Percentiles rank a stretch among this genome's conserved stretches.
These are phyloP conservation scores for Aspergillus persii DNA, from an alignment of 2,329 filamentous ascomycete species.

Conservation along the genomic window DNA sequence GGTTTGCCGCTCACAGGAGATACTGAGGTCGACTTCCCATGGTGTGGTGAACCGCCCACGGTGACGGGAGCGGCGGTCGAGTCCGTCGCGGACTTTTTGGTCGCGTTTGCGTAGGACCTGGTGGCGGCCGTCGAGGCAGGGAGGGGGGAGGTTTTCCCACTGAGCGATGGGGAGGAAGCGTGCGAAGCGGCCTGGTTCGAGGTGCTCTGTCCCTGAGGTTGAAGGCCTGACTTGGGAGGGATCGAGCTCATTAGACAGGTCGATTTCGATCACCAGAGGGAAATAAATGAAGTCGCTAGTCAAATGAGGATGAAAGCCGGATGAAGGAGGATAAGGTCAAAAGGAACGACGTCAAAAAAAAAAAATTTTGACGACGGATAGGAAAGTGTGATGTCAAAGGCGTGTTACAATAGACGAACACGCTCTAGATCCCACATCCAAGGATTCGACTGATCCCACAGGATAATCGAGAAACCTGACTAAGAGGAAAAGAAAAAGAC, in stretches of 20 bases:
- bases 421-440: constrained; percentile 23
- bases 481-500: constrained; percentile 14
- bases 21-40: constrained; percentile 63
- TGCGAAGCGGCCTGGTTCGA: constrained; percentile 48
- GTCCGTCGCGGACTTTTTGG: constrained; percentile 58
- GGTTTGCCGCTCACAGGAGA: constrained; percentile 84
- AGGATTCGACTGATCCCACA: constrained; percentile 15
- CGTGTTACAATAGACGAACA: constrained; percentile 19
- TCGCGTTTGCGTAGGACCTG: constrained; percentile 60
- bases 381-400: constrained; percentile 18
- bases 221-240: constrained; percentile 47
- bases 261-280: not conserved
- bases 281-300: constrained; percentile 2
- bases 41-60: constrained; percentile 51
- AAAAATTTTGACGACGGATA: constrained; percentile 5
- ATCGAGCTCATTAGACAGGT: constrained; percentile 62
- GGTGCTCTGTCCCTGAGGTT: constrained; percentile 50
- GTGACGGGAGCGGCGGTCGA: constrained; percentile 51
- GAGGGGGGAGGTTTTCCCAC: constrained; percentile 52
- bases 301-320: constrained; percentile 17
- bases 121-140: constrained; percentile 47
- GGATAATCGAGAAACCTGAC: constrained; percentile 10
- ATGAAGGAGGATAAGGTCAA: constrained; percentile 9
- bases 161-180: constrained; percentile 47
- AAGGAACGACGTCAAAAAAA: constrained; percentile 1